Evolutionary conservation across 169 alveolate genomes (phyloP), one percentile per base, ranked within the genome.

Genomic region (Plasmodium sp.): DNA sequence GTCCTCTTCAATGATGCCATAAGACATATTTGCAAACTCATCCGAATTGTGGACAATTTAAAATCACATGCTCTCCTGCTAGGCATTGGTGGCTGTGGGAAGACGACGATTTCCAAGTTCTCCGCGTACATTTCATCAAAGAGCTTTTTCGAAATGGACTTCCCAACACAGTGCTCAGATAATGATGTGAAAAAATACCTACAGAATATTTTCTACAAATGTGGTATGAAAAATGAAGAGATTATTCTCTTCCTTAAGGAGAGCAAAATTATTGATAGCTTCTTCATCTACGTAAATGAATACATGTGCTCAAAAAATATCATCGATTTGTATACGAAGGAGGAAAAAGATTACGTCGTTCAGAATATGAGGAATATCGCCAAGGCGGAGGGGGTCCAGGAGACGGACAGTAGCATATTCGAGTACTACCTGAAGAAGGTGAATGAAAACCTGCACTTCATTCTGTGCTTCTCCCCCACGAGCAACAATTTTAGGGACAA

Each of bases 1-100:
- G 99, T 98, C 41, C 97, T 99, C 45, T 99, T 99, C 97, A 99
- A 98, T 92, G 99, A 99, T 91, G 99, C 99, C n/a, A 98, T 99
- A 97, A 97, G 97, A 94, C 99, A 99, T 93, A 99, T 99, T 72
- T 96, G 98, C 86, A 96, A 99, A 79, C 98, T 99, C 22, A 97
- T 98, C 43, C 97, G 99, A 95, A 97, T 99, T 82, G 95, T 99
- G 45, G 97, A 98, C 41, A 97, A 98, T 92, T 98, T 98, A 80
- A 98, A 98, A 33, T 99, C 99, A 34, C 99, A 99, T 95, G 99
- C 99, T 9, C 96, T 98, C 85, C 97, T 99, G 71, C 99, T 99
- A 92, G 99, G 99, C 51, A 99, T 99, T 36, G 99, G 99, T 54
- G 99, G 99, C 88, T 97, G 99, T 31, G 99, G 99, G 94, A 98